A percentile compares a stretch with the other conserved stretches of the same genome.
phyloP scores from a whole-genome alignment of 2,329 filamentous ascomycete genomes.

The Trichophyton mentagrophytes region DNA sequence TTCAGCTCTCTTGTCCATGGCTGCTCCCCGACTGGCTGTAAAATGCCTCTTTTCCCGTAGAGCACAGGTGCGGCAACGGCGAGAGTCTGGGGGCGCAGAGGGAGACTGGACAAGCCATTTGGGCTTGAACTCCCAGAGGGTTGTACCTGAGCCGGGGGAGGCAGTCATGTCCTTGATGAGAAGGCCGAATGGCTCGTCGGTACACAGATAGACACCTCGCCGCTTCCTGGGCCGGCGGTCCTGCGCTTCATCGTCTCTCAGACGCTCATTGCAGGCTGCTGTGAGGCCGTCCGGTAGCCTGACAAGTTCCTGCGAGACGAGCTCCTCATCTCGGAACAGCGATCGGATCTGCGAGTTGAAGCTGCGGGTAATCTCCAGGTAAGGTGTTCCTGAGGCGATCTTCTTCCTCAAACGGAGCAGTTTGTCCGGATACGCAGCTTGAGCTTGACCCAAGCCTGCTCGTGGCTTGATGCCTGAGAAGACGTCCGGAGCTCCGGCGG shows the following conservation, averaged over 20 bases:
- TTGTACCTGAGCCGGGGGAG: conserved; percentile 21
- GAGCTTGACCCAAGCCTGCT: conserved; percentile 6
- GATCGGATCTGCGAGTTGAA: conserved; percentile 37
- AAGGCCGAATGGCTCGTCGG: conserved; percentile 50
- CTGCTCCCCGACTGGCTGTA: conserved; percentile 21
- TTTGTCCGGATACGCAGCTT: conserved; percentile 26
- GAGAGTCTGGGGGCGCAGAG: conserved; percentile 49
- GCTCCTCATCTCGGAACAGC: conserved; percentile 42
- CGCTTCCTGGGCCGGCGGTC: conserved; percentile 37
- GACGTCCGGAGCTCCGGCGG: neutral
- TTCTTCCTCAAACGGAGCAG: conserved; percentile 52
- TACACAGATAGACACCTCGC: conserved; percentile 39
- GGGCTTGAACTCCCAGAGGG: conserved; percentile 62
- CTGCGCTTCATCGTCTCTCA: conserved; percentile 38
- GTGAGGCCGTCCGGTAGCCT: conserved; percentile 34
- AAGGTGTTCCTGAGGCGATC: conserved; percentile 39
- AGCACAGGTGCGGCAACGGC: conserved; percentile 65
- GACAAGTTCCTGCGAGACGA: conserved; percentile 46
- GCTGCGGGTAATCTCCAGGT: conserved; percentile 33
- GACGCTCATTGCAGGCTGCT: conserved; percentile 41
- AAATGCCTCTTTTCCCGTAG: conserved; percentile 38
- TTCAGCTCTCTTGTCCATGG: conserved; percentile 14
- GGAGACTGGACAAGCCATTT: conserved; percentile 74
- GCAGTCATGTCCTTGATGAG: conserved; percentile 62
- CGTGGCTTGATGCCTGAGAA: conserved; percentile 6